Evolutionary conservation across 768 basidiomycete species (phyloP).

Genomic region (Hypsizygus marmoreus): DNA sequence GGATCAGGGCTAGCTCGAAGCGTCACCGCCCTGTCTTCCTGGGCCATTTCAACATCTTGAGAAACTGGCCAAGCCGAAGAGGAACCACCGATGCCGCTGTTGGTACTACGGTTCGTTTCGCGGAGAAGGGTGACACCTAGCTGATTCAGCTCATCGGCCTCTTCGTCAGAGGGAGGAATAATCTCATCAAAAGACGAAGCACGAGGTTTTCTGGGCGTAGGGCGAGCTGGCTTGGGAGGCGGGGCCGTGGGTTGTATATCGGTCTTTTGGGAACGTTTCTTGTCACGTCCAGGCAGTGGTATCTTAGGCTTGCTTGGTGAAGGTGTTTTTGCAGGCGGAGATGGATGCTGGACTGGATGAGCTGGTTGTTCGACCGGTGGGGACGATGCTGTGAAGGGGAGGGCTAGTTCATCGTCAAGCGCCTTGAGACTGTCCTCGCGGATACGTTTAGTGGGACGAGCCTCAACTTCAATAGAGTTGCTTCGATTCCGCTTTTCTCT

Average conservation of each 20-base stretch:
- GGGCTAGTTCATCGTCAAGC: no score
- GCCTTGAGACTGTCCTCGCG: conserved; percentile 8
- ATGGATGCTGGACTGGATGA: no score
- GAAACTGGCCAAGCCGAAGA: no score
- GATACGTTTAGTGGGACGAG: conserved; percentile 18
- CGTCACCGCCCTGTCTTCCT: background rate
- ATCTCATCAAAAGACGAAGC: conserved; percentile 27
- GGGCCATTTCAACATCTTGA: background rate
- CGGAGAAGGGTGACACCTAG: background rate
- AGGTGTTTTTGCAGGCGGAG: background rate
- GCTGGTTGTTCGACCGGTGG: no score
- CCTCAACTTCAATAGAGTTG: conserved; percentile 6
- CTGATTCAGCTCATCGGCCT: conserved; percentile 29
- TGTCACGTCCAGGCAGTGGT: conserved; percentile 7
- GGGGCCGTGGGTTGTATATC: conserved; percentile 16
- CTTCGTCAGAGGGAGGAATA: conserved; percentile 35
- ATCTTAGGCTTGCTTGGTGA: conserved; percentile 4
- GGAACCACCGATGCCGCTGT: no score
- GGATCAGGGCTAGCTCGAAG: background rate
- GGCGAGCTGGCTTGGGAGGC: conserved; percentile 11
- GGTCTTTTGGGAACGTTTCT: conserved; percentile 3
- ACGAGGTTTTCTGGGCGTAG: conserved; percentile 21
- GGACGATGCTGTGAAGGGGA: no score
- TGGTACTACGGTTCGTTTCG: no score
- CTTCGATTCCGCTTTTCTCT: conserved; percentile 10